These are phyloP conservation scores for Aspergillus aculeatus DNA, from an alignment of 2,329 filamentous ascomycete species.

Conservation along the genomic window DNA sequence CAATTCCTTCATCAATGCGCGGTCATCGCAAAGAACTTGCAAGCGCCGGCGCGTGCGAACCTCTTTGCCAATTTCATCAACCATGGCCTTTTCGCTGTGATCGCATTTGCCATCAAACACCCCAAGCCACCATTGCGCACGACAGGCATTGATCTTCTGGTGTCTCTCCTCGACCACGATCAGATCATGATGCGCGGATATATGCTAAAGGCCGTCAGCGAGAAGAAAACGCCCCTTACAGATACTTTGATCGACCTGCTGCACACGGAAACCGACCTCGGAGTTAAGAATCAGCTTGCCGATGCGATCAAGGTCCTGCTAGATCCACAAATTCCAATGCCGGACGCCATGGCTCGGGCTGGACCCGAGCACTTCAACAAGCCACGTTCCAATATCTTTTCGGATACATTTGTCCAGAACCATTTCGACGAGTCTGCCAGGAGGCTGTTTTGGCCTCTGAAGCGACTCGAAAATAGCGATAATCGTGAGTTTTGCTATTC, in stretches of 20 bases:
- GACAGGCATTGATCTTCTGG: slow-evolving; percentile 88
- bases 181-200: slow-evolving; percentile 90
- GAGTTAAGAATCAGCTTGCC: slow-evolving; percentile 91
- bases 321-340: slow-evolving; percentile 65
- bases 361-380: slow-evolving; percentile 69
- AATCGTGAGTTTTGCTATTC: slow-evolving; percentile 43
- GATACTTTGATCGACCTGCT: slow-evolving; percentile 91
- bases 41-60: slow-evolving; percentile 74
- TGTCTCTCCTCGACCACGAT: slow-evolving; percentile 94
- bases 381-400: slow-evolving; percentile 67
- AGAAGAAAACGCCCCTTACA: slow-evolving; percentile 80
- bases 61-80: slow-evolving; percentile 88
- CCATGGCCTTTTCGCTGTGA: slow-evolving; percentile 82
- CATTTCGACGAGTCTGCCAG: slow-evolving; percentile 88
- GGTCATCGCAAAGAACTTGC: slow-evolving; percentile 88
- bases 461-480: slow-evolving; percentile 69
- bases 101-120: slow-evolving; percentile 87
- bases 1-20: slow-evolving; percentile 97
- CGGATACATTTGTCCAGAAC: slow-evolving; percentile 78
- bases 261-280: slow-evolving; percentile 85
- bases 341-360: slow-evolving; percentile 58
- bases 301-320: slow-evolving; percentile 93
- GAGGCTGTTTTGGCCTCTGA: slow-evolving; percentile 81
- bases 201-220: slow-evolving; percentile 86
- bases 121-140: slow-evolving; percentile 81